Base-by-base conservation (phyloP, 805 yeast species). In the Priceomyces carsonii region DNA sequence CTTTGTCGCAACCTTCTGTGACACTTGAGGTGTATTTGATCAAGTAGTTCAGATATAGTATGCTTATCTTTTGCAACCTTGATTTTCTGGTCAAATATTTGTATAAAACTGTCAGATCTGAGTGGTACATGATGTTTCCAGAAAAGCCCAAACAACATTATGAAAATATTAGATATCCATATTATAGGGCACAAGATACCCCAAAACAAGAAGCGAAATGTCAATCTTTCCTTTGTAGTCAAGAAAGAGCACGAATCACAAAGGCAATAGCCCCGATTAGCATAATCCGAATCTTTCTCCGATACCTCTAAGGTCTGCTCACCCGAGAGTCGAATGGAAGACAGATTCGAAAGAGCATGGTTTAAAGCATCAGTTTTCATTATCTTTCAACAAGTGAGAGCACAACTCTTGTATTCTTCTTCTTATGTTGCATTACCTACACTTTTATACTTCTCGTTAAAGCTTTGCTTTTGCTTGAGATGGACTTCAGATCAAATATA, bases 181-280 rank as follows among this genome's bases (percentile, higher is more conserved):
- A 51, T 7, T 3, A 38, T 27, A 12, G 61, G 62, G 19, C 47
- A 34, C 8, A 48, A 3, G 1, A 40, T 3, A 2, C 61, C 59
- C 29, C 38, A 38, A 18, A 43, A 18, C n/a, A 56, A 26, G 6
- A 36, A 41, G 4, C 14, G 22, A 17, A 18, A 6, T 18, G 33
- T 13, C 5, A 17, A 13, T 19, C 17, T 29, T 14, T 29, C 19
- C 32, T 22, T 24, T 16, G 19, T 34, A 5, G 5, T n/a, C 6
- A 26, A 9, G 19, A 17, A 36, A 5, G 15, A 20, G 22, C 39
- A 41, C 8, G 39, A 33, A 13, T 32, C 29, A 23, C 43, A 39
- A 19, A 29, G 27, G 18, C 43, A 39, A n/a, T 25, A 17, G 10
- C 15, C 33, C 12, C 22, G 19, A 15, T 31, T 27, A 7, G 18